Evolutionary conservation across 495 filamentous ascomycete genomes (phyloP).

Genomic region (Xylaria cubensis): DNA sequence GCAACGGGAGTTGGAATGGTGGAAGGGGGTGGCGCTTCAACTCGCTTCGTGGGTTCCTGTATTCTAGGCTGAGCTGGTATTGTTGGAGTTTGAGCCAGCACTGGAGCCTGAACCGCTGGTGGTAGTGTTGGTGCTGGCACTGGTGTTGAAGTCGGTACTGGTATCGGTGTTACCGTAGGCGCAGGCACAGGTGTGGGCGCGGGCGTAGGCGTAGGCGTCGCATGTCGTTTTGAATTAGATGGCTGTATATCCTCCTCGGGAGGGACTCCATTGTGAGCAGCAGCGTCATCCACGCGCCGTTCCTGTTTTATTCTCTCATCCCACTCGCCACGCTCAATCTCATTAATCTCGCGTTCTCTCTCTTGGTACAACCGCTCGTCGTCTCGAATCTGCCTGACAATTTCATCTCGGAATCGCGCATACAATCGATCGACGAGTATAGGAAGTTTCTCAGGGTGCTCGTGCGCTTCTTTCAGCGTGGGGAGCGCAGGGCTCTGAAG

Average conservation of each 20-base stretch:
- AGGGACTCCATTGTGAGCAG: conserved; percentile 34
- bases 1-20: conserved; percentile 14
- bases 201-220: conserved; percentile 29
- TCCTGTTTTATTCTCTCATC: conserved; percentile 40
- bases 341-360: conserved; percentile 69
- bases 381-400: conserved; percentile 71
- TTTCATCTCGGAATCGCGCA: conserved; percentile 70
- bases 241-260: conserved; percentile 29
- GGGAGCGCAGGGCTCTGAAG: conserved; percentile 68
- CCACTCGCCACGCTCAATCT: conserved; percentile 62
- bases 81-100: conserved; percentile 22
- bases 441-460: conserved; percentile 70
- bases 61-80: conserved; percentile 27
- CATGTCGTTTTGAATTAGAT: conserved; percentile 26
- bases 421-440: conserved; percentile 75
- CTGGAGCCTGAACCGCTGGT: conserved; percentile 39
- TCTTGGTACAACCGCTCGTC: conserved; percentile 73
- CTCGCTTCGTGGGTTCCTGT: conserved; percentile 28
- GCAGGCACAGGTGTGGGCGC: conserved; percentile 16
- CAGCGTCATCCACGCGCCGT: conserved; percentile 17
- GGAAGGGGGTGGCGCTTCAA: conserved; percentile 30
- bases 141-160: not conserved
- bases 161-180: conserved; percentile 29
- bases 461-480: conserved; percentile 67
- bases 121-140: conserved; percentile 40